These are phyloP conservation scores for Ogataea henricii DNA, from an alignment of 805 yeast species.

Conservation along the genomic window DNA sequence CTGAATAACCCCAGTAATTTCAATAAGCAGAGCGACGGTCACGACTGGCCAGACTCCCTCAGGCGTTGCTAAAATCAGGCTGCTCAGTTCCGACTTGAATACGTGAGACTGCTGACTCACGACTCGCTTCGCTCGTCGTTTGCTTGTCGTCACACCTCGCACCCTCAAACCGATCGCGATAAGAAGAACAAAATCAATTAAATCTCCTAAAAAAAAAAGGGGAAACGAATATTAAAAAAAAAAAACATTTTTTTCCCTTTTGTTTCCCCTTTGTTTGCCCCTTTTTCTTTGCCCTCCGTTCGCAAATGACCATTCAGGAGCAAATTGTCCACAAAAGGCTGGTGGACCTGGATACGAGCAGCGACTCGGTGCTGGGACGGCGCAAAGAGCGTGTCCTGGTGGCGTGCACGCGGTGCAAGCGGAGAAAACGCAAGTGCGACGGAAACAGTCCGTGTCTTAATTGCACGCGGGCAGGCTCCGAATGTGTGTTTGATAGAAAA, in stretches of 20 bases:
- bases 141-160: too few relatives aligned
- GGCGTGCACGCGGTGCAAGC: constrained; percentile 24
- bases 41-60: too few relatives aligned
- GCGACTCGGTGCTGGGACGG: neutral
- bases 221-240: neutral
- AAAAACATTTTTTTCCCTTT: too few relatives aligned
- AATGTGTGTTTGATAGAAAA: constrained; percentile 14
- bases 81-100: too few relatives aligned
- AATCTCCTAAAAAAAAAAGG: too few relatives aligned
- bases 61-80: too few relatives aligned
- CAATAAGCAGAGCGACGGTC: too few relatives aligned
- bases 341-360: neutral
- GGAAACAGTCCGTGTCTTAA: constrained; percentile 19
- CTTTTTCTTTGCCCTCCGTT: neutral
- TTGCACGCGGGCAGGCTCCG: constrained; percentile 13
- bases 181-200: neutral
- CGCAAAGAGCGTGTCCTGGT: constrained; percentile 18
- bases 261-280: neutral
- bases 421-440: constrained; percentile 23
- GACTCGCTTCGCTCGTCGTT: too few relatives aligned
- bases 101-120: too few relatives aligned
- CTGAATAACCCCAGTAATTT: too few relatives aligned
- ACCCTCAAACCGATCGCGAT: neutral
- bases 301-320: constrained; percentile 1
- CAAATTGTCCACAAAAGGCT: neutral